These are phyloP conservation scores for Oryza glaberrima DNA, from an alignment of 176 grass and related monocot species.

Conservation along the genomic window DNA sequence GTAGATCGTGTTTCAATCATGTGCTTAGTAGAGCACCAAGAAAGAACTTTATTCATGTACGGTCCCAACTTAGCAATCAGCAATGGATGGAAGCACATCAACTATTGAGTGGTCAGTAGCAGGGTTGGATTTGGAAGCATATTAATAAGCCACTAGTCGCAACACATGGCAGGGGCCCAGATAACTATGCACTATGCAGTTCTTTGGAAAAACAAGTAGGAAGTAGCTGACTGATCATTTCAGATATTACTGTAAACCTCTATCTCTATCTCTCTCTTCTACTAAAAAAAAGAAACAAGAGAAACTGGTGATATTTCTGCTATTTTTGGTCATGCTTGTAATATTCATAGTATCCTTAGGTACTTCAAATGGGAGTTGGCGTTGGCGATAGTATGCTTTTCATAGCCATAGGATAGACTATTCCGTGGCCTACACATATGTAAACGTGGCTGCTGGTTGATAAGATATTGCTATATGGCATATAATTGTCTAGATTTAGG, in stretches of 20 bases:
- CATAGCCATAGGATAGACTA: not conserved
- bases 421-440: not conserved
- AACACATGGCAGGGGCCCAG: conserved; percentile 44
- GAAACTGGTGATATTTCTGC: not conserved
- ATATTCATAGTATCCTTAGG: not conserved
- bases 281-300: not conserved
- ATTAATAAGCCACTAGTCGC: conserved; percentile 41
- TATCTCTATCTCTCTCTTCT: not conserved
- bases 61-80: conserved; percentile 48
- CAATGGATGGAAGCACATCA: conserved; percentile 44
- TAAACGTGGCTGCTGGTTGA: not conserved
- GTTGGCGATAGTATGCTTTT: not conserved
- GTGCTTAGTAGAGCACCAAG: conserved; percentile 40
- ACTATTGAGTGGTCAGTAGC: conserved; percentile 49
- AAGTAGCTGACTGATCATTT: conserved; percentile 33
- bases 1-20: conserved; percentile 32
- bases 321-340: not conserved
- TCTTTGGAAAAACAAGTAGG: conserved; percentile 35
- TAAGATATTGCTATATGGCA: not conserved
- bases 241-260: not conserved
- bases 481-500: not conserved
- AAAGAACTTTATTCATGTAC: conserved; percentile 41
- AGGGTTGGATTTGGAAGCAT: conserved; percentile 40
- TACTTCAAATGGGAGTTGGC: not conserved
- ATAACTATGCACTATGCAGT: conserved; percentile 42